Evolutionary conservation across 306 rosid genomes (phyloP), one percentile per base, ranked within the genome.

Genomic region (Acacia confusa): DNA sequence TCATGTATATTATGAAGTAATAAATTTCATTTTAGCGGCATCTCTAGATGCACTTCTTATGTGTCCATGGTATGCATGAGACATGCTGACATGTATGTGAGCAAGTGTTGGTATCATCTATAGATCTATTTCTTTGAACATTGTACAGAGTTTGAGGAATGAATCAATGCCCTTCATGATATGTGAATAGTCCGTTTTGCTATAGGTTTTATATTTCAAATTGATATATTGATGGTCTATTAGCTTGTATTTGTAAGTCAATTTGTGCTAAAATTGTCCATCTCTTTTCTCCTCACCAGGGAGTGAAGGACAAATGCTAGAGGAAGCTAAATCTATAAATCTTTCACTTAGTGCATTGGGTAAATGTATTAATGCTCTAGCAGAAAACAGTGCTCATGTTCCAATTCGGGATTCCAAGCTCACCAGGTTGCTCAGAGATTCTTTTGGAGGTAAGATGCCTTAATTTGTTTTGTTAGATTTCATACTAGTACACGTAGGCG

Each of bases 391-490:
- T 89, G 55, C 96, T 79, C 99, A 95, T 85, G 91, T 95, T 82
- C 99, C 99, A 79, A 80, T 95, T 86, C 98, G 99, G 25, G 98
- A 95, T 93, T 95, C 99, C 48, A 95, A 93, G 88, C 98, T 95
- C 79, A 95, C 99, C 57, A 86, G 98, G 82, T 89, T 95, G 92
- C 97, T 93, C 77, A 92, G 89, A 85, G 98, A 93, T 87, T 95
- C 99, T 55, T 95, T 95, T 86, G 99, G 98, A 80, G 99, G 99
- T 93, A 85, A 75, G 87, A 63, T 82, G 82, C 70, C 70, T 72
- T 74, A 64, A 43, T 53, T 22, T 81, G 69, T 61, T 78, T 65
- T 66, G 74, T 45, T 28, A 77, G 75, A 79, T 79, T 63, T 87
- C 66, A 58, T 77, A 53, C 17, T 25, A 41, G 25, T 47, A 48